Percentiles rank a stretch among this genome's conserved stretches.
Evolutionary conservation across 176 grass and related monocot species (phyloP).

Genomic region (Echinochloa phyllopogon): DNA sequence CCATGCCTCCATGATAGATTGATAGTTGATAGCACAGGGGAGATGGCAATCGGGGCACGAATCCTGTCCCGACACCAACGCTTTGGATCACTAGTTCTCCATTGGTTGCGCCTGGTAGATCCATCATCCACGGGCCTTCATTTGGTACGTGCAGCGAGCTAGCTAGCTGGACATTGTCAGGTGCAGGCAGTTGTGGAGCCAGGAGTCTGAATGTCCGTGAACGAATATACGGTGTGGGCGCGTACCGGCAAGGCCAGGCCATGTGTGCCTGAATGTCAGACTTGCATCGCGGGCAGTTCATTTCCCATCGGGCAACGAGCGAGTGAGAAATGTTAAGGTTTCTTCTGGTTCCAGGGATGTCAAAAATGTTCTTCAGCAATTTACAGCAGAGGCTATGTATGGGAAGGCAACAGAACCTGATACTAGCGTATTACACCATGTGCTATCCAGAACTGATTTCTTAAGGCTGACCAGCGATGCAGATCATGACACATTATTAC

Average conservation of each 20-base stretch:
- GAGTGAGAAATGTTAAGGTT: not conserved
- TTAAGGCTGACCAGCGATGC: not conserved
- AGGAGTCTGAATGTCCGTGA: not conserved
- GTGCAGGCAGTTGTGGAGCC: not conserved
- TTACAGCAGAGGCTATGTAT: no score
- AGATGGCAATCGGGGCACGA: not conserved
- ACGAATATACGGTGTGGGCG: not conserved
- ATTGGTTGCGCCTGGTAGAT: slow-evolving; percentile 7
- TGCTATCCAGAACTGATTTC: no score
- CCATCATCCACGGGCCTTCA: not conserved
- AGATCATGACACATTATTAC: slow-evolving; percentile 6
- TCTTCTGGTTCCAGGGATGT: not conserved
- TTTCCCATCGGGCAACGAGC: not conserved
- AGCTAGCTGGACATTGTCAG: slow-evolving; percentile 4
- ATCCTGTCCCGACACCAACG: not conserved
- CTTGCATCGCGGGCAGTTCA: no score
- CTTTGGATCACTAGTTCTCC: not conserved
- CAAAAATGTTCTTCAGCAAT: not conserved
- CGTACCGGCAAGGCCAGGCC: not conserved
- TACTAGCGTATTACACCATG: no score
- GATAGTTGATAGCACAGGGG: no score
- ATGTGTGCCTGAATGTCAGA: not conserved
- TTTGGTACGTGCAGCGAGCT: not conserved
- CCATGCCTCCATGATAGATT: not conserved
- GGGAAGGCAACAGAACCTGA: not conserved